Base-by-base conservation (phyloP, 192 early-diverging fungal species). In the Pilobolus umbonatus region DNA sequence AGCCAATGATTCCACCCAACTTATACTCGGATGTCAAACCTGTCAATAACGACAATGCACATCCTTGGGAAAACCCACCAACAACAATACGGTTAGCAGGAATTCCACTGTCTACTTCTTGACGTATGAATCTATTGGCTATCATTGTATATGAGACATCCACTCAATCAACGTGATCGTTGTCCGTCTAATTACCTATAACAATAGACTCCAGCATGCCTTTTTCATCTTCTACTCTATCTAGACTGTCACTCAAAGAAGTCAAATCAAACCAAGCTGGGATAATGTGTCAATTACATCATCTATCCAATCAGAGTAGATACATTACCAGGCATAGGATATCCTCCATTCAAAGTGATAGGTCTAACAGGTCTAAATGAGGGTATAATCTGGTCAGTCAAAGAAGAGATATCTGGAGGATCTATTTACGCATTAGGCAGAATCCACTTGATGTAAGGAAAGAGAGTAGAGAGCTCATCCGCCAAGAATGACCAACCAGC, bases 21-120 rank as follows among this genome's bases (percentile, higher is more conserved):
- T 82, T 81, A 43, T 76, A 68, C 54, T 85, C 86, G 5, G 85
- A 80, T 28, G 86, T 85, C 59, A 96, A 65, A 4, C 76, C 83
- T 8, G 81, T 80, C 55, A 89, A 66, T 38, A 96, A 68, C 10
- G 87, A 51, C 75, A 94, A 77, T 0, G 87, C 94, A n/a, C 34
- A 47, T 57, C 69, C 93, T 71, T 98, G 96, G 21, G 92, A 95
- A 60, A 98, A 98, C 0, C 96, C 96, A 50, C 91, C 94, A 15
- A 98, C 42, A 34, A 97, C 84, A 44, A 98, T 98, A 15, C 92
- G 80, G 35, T 85, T 71, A 5, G 91, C 69, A 2, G 89, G 80
- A 48, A 92, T 94, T 4, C 90, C 86, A 19, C 75, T 46, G 15
- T 88, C 85, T 4, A 98, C 72, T 70, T 98, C 94, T 5, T 80